Conservation (phyloP, 805 yeast genomes). For the Sugiyamaella mastotermitis region DNA sequence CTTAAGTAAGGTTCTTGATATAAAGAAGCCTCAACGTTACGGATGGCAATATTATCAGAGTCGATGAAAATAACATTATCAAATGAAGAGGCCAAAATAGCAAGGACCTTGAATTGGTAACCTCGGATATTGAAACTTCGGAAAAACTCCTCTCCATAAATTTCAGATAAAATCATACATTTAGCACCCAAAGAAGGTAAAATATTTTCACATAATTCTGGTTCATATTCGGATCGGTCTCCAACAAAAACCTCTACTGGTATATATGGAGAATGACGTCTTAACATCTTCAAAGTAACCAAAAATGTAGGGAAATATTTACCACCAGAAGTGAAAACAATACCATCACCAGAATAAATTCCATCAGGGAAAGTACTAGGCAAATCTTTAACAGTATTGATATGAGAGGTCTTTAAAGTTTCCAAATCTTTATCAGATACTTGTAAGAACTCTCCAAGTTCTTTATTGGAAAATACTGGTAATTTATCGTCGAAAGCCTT, state of each 20-base stretch:
- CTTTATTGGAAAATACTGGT: conserved; percentile 47
- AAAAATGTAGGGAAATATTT: conserved; percentile 65
- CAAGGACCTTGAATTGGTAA: conserved; percentile 65
- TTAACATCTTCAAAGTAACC: conserved; percentile 54
- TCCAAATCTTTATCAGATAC: conserved; percentile 38
- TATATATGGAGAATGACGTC: conserved; percentile 58
- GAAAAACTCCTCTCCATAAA: conserved; percentile 52
- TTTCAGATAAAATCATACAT: conserved; percentile 59
- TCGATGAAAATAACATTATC: conserved; percentile 66
- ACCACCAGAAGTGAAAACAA: conserved; percentile 76
- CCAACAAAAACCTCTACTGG: conserved; percentile 84
- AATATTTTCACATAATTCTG: conserved; percentile 57
- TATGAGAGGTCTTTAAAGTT: conserved; percentile 44
- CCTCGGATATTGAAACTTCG: conserved; percentile 46
- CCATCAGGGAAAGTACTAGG: conserved; percentile 28
- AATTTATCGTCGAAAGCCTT: conserved; percentile 20
- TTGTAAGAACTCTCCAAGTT: conserved; percentile 44
- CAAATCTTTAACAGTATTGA: conserved; percentile 38
- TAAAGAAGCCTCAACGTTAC: conserved; percentile 56
- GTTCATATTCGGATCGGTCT: conserved; percentile 59
- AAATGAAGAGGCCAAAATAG: conserved; percentile 67
- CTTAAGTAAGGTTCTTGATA: conserved; percentile 47
- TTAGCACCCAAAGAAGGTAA: conserved; percentile 56
- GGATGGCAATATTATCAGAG: conserved; percentile 69
- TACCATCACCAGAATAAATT: conserved; percentile 38